These are phyloP conservation scores for Aspergillus sojae DNA, from an alignment of 2,329 filamentous ascomycete genomes.

Conservation along the genomic window DNA sequence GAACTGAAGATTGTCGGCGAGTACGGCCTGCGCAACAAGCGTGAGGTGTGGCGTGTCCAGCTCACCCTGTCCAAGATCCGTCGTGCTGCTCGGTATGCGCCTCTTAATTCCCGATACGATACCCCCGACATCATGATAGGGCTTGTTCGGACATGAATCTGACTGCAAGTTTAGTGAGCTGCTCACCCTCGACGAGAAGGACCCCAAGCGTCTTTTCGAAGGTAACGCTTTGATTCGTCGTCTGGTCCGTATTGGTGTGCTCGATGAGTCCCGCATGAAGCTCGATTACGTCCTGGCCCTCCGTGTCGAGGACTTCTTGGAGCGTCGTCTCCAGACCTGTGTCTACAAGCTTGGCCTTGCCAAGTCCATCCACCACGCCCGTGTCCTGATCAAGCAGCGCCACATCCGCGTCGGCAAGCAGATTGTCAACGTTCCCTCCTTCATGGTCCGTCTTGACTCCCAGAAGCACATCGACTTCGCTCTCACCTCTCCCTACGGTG, in stretches of 20 bases:
- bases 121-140: too few species aligned
- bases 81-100: conserved; percentile 96
- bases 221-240: conserved; percentile 99
- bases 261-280: conserved; percentile 99
- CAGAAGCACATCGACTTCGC: conserved; percentile 99
- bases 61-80: conserved; percentile 99
- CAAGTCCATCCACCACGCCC: conserved; percentile 99
- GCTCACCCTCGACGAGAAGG: conserved; percentile 99
- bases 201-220: conserved; percentile 99
- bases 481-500: conserved; percentile 95
- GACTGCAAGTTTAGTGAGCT: conserved; percentile 72
- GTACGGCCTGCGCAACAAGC: conserved; percentile 99
- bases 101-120: not conserved
- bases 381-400: conserved; percentile 98
- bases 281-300: conserved; percentile 99
- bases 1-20: conserved; percentile 99
- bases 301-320: conserved; percentile 99
- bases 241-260: conserved; percentile 98
- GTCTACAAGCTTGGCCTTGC: conserved; percentile 99
- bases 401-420: conserved; percentile 99
- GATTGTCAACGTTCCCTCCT: conserved; percentile 99
- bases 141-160: not conserved
- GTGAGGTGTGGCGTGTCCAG: conserved; percentile 99
- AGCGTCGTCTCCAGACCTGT: conserved; percentile 99
- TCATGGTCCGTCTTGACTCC: conserved; percentile 99